Base-by-base conservation (phyloP, 2,329 filamentous ascomycete genomes). In the Colletotrichum godetiae region DNA sequence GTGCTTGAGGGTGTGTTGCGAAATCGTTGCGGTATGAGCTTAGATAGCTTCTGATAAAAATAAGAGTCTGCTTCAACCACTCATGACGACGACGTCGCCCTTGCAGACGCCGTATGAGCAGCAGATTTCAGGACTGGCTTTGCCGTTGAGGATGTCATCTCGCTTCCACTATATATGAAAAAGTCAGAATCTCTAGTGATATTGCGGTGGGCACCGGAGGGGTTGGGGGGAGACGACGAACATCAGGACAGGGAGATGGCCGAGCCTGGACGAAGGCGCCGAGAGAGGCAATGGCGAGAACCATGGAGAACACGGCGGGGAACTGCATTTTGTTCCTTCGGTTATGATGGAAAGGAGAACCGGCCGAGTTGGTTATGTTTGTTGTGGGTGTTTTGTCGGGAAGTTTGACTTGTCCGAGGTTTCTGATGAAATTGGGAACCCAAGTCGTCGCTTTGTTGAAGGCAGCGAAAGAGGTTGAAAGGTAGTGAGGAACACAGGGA, bases 71-170 rank as follows among this genome's bases (percentile, higher is more conserved):
- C 37, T 76, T 77, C 78, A 82, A 66, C 81, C 82, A 78, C 87
- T 86, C 11, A 83, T 82, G 64, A 88, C 77, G 56, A 89, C 85
- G 60, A 88, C 85, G 72, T 88, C 84, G 66, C 84, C 84, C 68
- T 86, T 86, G 80, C 88, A 89, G 42, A 81, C 81, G 62, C 88
- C 88, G 74, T 89, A 88, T n/a, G 85, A 86, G 78, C 88, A 90
- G 79, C 88, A 89, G 13, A 80, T 84, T 33, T 87, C 85, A n/a
- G 86, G 83, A 24, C 83, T 82, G 72, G 87, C 81, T 33, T 84
- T 78, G 66, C 87, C 87, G 33, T 80, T 84, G 59, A 89, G 83
- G 52, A 89, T 89, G 15, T 79, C 77, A 75, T 86, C 85, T 65
- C 82, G 77, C 73, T 81, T 83, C 19, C 76, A 68, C 81, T 84